Conservation (phyloP, 306 rosid genomes). For the Cucurbita maxima region DNA sequence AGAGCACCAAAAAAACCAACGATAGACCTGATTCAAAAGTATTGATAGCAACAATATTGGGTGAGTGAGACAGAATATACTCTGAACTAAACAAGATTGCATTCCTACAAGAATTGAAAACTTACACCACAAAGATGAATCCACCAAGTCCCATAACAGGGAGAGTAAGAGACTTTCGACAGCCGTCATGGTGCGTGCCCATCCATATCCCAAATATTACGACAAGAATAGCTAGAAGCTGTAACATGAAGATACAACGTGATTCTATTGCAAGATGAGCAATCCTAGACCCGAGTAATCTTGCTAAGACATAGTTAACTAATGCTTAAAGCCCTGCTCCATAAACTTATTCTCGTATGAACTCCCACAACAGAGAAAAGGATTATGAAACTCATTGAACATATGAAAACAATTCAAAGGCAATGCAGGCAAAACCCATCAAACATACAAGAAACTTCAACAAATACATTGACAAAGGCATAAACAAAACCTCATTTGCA, state of each 20-base stretch:
- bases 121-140: constrained; percentile 63
- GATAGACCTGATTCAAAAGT: constrained; percentile 46
- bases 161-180: constrained; percentile 70
- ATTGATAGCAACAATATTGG: neutral
- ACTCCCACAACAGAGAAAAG: neutral
- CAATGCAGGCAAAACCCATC: neutral
- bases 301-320: neutral
- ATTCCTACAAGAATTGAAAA: neutral
- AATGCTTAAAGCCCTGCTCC: neutral
- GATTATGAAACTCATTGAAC: neutral
- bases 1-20: constrained; percentile 84
- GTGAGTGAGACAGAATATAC: neutral
- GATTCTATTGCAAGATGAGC: neutral
- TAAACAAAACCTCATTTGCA: neutral
- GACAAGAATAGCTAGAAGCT: constrained; percentile 65
- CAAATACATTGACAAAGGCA: neutral
- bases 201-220: constrained; percentile 82
- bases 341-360: neutral
- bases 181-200: constrained; percentile 70
- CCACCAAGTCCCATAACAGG: constrained; percentile 77
- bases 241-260: constrained; percentile 13
- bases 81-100: neutral
- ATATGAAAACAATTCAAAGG: neutral
- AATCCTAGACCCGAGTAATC: neutral
- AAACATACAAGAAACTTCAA: neutral